These are phyloP conservation scores for Epicoccum sorghinum DNA, from an alignment of 2,329 filamentous ascomycete genomes.

Conservation along the genomic window DNA sequence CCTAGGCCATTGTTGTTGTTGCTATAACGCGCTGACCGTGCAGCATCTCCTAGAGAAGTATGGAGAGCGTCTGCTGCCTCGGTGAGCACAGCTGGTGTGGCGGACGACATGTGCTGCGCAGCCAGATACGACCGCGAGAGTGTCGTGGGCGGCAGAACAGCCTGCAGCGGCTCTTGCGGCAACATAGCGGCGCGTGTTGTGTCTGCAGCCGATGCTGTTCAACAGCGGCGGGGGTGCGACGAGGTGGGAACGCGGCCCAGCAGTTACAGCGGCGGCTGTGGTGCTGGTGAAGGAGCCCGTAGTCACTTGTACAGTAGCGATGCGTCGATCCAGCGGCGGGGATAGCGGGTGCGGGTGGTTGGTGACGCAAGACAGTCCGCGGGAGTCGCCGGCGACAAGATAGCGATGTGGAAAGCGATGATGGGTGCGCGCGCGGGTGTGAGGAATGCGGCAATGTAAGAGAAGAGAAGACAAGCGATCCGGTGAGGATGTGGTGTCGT, in stretches of 20 bases:
- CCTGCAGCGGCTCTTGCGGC: constrained; percentile 37
- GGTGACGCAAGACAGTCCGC: constrained; percentile 26
- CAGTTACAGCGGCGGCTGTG: constrained; percentile 33
- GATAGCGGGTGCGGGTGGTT: constrained; percentile 22
- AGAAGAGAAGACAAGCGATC: constrained; percentile 14
- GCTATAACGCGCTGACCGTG: constrained; percentile 34
- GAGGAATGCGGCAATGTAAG: constrained; percentile 16
- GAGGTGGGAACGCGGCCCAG: constrained; percentile 16
- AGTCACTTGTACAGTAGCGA: not conserved
- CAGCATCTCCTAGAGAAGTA: constrained; percentile 28
- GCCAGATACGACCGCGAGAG: constrained; percentile 38
- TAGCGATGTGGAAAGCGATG: constrained; percentile 13
- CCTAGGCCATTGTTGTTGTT: constrained; percentile 42
- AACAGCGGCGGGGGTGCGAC: constrained; percentile 3
- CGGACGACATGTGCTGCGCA: constrained; percentile 30
- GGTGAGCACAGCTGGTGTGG: constrained; percentile 30
- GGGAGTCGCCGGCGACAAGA: constrained; percentile 21
- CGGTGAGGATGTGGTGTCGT: constrained; percentile 16
- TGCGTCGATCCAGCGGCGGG: constrained; percentile 24
- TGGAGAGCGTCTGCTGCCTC: constrained; percentile 20
- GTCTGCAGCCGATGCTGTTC: constrained; percentile 7
- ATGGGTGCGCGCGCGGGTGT: constrained; percentile 1
- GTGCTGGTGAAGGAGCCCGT: constrained; percentile 13
- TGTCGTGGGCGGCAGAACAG: constrained; percentile 39
- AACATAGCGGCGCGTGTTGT: constrained; percentile 34